Evolutionary conservation across 2,329 filamentous ascomycete species (phyloP), one percentile per base, ranked within the genome.

Genomic region (Fusarium nematophilum): DNA sequence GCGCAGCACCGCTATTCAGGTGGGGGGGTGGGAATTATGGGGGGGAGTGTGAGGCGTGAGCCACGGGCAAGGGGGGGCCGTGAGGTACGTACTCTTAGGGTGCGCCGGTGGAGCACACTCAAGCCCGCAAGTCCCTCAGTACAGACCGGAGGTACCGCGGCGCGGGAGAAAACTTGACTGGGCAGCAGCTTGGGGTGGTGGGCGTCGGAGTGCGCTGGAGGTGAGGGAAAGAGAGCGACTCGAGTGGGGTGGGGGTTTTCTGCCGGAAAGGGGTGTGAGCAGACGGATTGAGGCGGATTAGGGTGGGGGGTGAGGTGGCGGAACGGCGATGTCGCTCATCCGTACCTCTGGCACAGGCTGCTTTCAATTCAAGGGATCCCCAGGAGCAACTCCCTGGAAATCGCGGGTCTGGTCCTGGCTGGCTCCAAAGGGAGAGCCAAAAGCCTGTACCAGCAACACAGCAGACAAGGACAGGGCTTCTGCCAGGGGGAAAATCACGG

Each of bases 91-190:
- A 64, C n/a, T n/a, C n/a, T n/a, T n/a, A n/a, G n/a, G n/a, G n/a
- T n/a, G n/a, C n/a, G n/a, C n/a, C n/a, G n/a, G 17, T 44, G 40
- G 40, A 27, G 17, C 40, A 44, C 21, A 15, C n/a, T n/a, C n/a
- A n/a, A 21, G 23, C 27, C 37, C 31, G 14, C 43, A 70, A 62
- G 64, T 70, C 57, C 44, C 51, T 25, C 59, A 60, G 63, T 64
- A 66, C 62, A 65, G 55, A 34, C 26, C 65, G 65, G 65, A 66
- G 57, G 65, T 67, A 70, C 67, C 67, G 65, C 64, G 58, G 65
- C 49, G 63, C 26, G 47, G 57, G 45, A 11, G 53, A 48, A 61
- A 61, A 62, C 49, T 34, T n/a, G n/a, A 42, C 33, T 49, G 40
- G 48, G 40, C 55, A 59, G 38, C n/a, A n/a, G n/a, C n/a, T n/a